phyloP scores from a whole-genome alignment of 2,329 filamentous ascomycete genomes.

The Exophiala spinifera region DNA sequence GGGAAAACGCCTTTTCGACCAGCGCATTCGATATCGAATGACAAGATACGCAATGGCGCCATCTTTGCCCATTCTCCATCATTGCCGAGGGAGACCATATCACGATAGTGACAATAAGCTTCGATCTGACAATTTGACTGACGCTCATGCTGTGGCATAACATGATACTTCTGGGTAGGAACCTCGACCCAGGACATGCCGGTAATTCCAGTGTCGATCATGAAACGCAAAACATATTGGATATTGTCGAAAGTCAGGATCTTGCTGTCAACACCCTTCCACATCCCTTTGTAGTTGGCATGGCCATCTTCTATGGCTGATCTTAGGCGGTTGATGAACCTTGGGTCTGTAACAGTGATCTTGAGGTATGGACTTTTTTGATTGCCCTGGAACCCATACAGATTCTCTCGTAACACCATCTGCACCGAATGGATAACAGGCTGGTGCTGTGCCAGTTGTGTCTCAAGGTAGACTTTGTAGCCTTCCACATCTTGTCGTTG shows the following conservation, averaged over 20 bases:
- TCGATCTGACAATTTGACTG: constrained; percentile 98
- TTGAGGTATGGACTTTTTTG: constrained; percentile 88
- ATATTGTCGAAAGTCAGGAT: constrained; percentile 94
- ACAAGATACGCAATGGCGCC: constrained; percentile 86
- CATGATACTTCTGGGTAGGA: constrained; percentile 67
- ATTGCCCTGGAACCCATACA: constrained; percentile 93
- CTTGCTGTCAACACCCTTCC: constrained; percentile 67
- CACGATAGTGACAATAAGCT: constrained; percentile 74
- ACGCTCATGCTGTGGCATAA: constrained; percentile 63
- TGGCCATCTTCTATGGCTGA: constrained; percentile 69
- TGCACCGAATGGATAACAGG: constrained; percentile 75
- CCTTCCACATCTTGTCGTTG: constrained; percentile 70
- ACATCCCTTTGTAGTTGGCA: constrained; percentile 88
- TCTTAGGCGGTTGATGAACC: constrained; percentile 73
- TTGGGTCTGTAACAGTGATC: constrained; percentile 88
- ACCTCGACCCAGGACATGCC: constrained; percentile 98
- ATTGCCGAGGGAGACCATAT: constrained; percentile 81
- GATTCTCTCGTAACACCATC: constrained; percentile 81
- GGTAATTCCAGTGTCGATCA: constrained; percentile 91
- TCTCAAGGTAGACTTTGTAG: constrained; percentile 78
- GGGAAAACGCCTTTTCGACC: constrained; percentile 97
- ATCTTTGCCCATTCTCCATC: constrained; percentile 98
- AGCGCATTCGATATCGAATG: constrained; percentile 98
- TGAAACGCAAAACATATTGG: constrained; percentile 91
- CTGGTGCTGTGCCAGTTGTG: constrained; percentile 69